Base-by-base conservation (phyloP, 306 rosid genomes). In the Cucumis hystrix region DNA sequence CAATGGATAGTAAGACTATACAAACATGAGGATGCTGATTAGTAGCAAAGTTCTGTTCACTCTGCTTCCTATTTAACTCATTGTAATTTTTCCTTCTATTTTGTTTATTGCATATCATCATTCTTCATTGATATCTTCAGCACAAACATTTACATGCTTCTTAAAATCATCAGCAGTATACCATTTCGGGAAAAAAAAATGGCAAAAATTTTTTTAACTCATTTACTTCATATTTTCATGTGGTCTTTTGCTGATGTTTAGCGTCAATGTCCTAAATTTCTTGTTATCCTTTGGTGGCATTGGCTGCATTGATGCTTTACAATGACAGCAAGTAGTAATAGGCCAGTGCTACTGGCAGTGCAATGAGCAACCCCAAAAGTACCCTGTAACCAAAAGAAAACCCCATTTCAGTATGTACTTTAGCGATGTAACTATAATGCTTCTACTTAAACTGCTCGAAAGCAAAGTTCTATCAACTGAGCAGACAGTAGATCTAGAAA, bases 351-450 rank as follows among this genome's bases (percentile, higher is more conserved):
- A 95, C 79, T 8, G 98, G 98, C 89, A 95, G 75, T 80, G 97
- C 91, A 81, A 95, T 80, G 40, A 95, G 90, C 92, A 95, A 85
- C 76, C 98, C 98, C 73, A 95, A 84, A 39, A 92, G 85, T 49
- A 95, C 92, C 87, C 97, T 95, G 96, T 61, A 56, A 83, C 82
- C 74, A 67, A 80, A 82, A 81, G 33, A 86, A 80, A 72, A 76
- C 49, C 66, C 78, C 49, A 82, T 81, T 64, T 78, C 78, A 80
- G 77, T 77, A 56, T 66, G 40, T 35, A 64, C 21, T 20, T 70
- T 47, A 23, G 59, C 15, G 4, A 15, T 43, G 13, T 41, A 40
- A 21, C 37, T 68, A 7, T 3, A 33, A 33, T 15, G 57, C 20
- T 40, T 43, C 11, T 68, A 10, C 33, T 45, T 67, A 18, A 33